Evolutionary conservation across 2,329 filamentous ascomycete genomes (phyloP).

Genomic region (Penicillium sumatraense): DNA sequence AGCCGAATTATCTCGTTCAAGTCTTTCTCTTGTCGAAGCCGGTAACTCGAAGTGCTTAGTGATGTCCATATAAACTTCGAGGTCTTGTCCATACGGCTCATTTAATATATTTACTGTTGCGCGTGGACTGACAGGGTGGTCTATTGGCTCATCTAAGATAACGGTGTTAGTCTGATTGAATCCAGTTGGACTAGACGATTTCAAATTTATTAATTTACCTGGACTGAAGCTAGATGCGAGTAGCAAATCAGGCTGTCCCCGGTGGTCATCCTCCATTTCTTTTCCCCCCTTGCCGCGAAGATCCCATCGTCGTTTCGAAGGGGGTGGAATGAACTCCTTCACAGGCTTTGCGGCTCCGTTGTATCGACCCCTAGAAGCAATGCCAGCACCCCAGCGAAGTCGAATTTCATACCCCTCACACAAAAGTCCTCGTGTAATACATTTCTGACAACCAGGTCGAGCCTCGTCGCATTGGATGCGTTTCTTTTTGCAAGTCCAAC

Average conservation of each 20-base stretch:
- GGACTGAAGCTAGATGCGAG: neutral
- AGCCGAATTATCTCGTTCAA: neutral
- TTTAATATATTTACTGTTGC: conserved; percentile 28
- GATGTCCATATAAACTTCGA: conserved; percentile 11
- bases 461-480: conserved; percentile 28
- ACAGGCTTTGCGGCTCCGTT: conserved; percentile 27
- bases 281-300: conserved; percentile 16
- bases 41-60: conserved; percentile 28
- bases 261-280: conserved; percentile 4
- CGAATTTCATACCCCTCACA: conserved; percentile 29
- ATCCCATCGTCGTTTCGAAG: conserved; percentile 26
- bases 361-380: conserved; percentile 27
- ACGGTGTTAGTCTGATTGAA: neutral
- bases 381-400: conserved; percentile 29
- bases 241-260: conserved; percentile 16
- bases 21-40: conserved; percentile 8
- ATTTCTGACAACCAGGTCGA: conserved; percentile 23
- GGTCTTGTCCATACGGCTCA: conserved; percentile 8
- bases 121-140: conserved; percentile 9
- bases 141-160: conserved; percentile 1
- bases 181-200: neutral
- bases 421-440: conserved; percentile 15
- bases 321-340: conserved; percentile 26
- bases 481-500: conserved; percentile 30
- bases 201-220: conserved; percentile 9